Base-by-base conservation (phyloP, 1,284 basidiomycete genomes). In the Cutaneotrichosporon spelunceum region DNA sequence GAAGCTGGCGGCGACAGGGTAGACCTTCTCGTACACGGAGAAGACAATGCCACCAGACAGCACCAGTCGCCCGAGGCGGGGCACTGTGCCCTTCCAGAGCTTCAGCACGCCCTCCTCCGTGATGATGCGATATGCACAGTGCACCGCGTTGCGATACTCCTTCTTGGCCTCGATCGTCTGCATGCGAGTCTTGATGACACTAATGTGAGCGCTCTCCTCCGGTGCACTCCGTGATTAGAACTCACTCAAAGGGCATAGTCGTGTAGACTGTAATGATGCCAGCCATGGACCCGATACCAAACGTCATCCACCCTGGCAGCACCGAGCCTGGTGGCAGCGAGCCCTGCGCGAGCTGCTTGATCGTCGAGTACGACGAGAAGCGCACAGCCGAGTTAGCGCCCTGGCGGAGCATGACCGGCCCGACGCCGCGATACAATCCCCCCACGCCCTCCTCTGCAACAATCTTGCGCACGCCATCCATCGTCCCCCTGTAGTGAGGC, bases 121-220 rank as follows among this genome's bases (percentile, higher is more conserved):
- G 67, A 91, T 86, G 71, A 95, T 93, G 48, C 92, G 84, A 74
- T 93, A 93, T 4, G 87, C 91, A 74, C 94, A 98, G 74, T 97
- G 92, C 80, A 97, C 89, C 1, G 93, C 89, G 75, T 94, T 96
- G 45, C 86, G 85, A 78, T 98, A 99, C 67, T 92, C 87, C 47
- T 84, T 80, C 21, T 86, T 83, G 2, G 93, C 95, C 67, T 87
- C 85, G 30, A 98, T 83, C 1, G 91, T 88, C 77, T 99, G 95
- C 95, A 99, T 98, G 47, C 95, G 86, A 13, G 95, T 98, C 81
- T 98, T 98, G 80, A 98, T 86, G 21, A 98, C 93, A 73, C 92
- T 95, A 69, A 27, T 21, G 54, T 67, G 16, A 67, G 67, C 33
- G n/a, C 14, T 14, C 7, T 4, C 3, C 11, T 26, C 44, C 9